Evolutionary conservation across 441 rosid genomes (phyloP).

Genomic region (Iberis amara): DNA sequence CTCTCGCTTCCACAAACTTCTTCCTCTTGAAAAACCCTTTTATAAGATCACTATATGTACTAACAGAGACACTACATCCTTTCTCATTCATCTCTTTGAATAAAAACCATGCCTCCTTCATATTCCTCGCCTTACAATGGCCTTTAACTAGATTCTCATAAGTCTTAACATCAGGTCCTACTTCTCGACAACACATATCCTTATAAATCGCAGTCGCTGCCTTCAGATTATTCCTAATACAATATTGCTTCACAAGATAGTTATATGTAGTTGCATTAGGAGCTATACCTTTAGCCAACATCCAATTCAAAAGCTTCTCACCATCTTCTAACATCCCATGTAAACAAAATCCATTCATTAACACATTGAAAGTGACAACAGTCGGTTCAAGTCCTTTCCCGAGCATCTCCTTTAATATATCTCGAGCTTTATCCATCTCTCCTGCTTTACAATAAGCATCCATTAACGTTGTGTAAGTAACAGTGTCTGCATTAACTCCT

Average conservation of each 20-base stretch:
- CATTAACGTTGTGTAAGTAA: conserved; percentile 80
- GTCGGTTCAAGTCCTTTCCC: conserved; percentile 65
- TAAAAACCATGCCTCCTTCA: conserved; percentile 95
- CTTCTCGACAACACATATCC: conserved; percentile 55
- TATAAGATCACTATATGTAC: conserved; percentile 63
- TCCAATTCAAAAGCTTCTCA: conserved; percentile 71
- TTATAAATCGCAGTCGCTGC: conserved; percentile 44
- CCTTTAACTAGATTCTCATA: conserved; percentile 76
- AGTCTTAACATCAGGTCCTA: conserved; percentile 66
- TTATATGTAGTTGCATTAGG: conserved; percentile 78
- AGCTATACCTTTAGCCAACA: conserved; percentile 65
- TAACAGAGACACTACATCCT: conserved; percentile 47
- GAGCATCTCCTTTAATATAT: conserved; percentile 63
- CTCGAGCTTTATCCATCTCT: conserved; percentile 61
- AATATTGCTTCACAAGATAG: conserved; percentile 68
- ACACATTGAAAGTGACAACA: conserved; percentile 74
- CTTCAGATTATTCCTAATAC: conserved; percentile 51
- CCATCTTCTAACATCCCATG: conserved; percentile 73
- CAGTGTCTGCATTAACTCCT: conserved; percentile 52
- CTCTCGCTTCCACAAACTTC: conserved; percentile 61
- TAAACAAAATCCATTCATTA: conserved; percentile 82
- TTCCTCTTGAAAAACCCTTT: conserved; percentile 69
- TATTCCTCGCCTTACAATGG: conserved; percentile 85
- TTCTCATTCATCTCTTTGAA: conserved; percentile 57
- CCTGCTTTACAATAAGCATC: conserved; percentile 74